Evolutionary conservation across 257 asterid genomes (phyloP).

Genomic region (Capsicum baccatum): DNA sequence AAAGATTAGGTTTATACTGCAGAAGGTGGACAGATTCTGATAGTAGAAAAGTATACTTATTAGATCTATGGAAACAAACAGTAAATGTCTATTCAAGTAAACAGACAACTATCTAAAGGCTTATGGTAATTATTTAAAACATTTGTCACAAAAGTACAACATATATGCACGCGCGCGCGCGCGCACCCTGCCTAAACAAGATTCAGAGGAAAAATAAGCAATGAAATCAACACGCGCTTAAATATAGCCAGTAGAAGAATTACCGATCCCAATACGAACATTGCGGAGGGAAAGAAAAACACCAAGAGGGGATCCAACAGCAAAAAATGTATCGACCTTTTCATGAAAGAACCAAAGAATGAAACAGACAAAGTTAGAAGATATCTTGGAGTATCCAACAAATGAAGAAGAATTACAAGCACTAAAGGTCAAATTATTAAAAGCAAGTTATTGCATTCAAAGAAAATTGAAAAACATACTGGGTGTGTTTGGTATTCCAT

Average conservation of each 20-base stretch:
- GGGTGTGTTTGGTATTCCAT: too few relatives aligned
- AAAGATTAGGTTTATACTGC: conserved; percentile 20
- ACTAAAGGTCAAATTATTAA: conserved; percentile 14
- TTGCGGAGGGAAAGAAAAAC: conserved; percentile 96
- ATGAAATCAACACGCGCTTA: conserved; percentile 14
- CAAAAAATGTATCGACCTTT: conserved; percentile 95
- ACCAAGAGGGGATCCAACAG: conserved; percentile 98
- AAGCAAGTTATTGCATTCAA: conserved; percentile 6
- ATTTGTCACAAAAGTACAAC: neutral
- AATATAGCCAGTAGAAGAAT: conserved; percentile 32
- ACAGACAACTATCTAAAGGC: neutral
- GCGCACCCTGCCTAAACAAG: neutral
- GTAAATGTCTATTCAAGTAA: neutral
- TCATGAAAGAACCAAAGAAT: conserved; percentile 35
- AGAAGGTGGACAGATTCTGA: neutral
- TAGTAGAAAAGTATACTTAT: neutral
- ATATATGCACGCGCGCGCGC: neutral
- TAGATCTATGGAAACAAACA: neutral
- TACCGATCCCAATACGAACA: conserved; percentile 92
- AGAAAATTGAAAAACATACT: neutral
- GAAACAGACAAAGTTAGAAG: neutral
- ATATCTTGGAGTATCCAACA: neutral
- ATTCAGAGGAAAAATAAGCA: conserved; percentile 21
- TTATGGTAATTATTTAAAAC: neutral
- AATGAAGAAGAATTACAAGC: neutral